These are phyloP conservation scores for Theileria luwenshuni DNA, from an alignment of 169 alveolate species.

Conservation along the genomic window DNA sequence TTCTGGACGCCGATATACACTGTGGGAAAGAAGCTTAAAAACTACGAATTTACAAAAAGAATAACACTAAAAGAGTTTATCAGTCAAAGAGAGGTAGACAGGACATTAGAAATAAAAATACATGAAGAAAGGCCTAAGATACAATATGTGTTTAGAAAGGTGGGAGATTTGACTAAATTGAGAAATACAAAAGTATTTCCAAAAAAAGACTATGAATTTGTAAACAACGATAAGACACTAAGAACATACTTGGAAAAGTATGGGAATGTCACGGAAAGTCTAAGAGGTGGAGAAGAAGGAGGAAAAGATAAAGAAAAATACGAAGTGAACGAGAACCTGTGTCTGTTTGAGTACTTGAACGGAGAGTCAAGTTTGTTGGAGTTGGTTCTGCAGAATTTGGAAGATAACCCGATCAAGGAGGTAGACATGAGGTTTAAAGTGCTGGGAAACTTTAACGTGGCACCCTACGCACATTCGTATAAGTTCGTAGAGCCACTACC, in stretches of 20 bases:
- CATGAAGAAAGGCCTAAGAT: not conserved
- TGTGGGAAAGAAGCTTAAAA: slow-evolving; percentile 9
- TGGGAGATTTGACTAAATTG: not conserved
- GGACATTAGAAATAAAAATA: not conserved
- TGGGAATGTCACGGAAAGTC: not conserved
- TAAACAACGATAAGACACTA: not conserved
- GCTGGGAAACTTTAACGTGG: slow-evolving; percentile 3
- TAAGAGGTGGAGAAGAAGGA: not conserved
- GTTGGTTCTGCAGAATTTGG: not conserved
- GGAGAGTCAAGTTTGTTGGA: slow-evolving; percentile 7
- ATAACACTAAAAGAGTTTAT: slow-evolving; percentile 3
- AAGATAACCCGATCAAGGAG: not conserved
- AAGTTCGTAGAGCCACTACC: too few relatives aligned
- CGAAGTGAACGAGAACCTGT: not conserved
- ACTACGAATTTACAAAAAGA: not conserved
- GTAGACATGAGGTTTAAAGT: slow-evolving; percentile 4
- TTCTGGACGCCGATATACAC: slow-evolving; percentile 62
- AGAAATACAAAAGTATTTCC: not conserved
- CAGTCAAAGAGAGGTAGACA: slow-evolving; percentile 1
- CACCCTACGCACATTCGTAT: slow-evolving; percentile 10
- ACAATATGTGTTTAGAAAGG: not conserved
- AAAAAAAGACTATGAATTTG: not conserved
- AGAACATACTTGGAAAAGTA: slow-evolving; percentile 1
- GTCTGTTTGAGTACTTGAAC: slow-evolving; percentile 12
- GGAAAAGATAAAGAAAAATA: not conserved